Percentiles rank a stretch among this genome's conserved stretches.
phyloP scores from a whole-genome alignment of 176 grass and related monocot genomes.

The Pontederia paniculata region DNA sequence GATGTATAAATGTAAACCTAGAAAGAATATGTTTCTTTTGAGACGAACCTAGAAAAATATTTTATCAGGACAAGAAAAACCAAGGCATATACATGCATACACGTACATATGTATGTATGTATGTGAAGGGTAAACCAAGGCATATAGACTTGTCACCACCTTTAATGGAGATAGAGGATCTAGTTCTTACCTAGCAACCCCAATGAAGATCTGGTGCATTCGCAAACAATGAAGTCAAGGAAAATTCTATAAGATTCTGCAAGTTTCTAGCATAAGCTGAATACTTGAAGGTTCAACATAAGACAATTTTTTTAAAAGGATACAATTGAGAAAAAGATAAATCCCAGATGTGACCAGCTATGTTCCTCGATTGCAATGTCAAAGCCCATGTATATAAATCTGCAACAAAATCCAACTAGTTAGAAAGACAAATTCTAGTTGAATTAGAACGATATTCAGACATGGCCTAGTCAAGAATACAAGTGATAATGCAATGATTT shows the following conservation, averaged over 20 bases:
- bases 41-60: too few species aligned
- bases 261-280: background rate
- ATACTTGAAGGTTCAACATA: conserved; percentile 2
- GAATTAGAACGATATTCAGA: conserved; percentile 1
- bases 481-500: background rate
- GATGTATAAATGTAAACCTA: too few species aligned
- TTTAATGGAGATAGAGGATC: background rate
- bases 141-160: conserved; percentile 3
- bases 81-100: too few species aligned
- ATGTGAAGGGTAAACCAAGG: too few species aligned
- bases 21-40: too few species aligned
- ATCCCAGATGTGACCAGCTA: conserved; percentile 96
- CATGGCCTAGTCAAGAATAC: background rate
- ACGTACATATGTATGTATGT: too few species aligned
- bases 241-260: conserved; percentile 25
- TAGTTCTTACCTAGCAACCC: conserved; percentile 72
- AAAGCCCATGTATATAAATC: conserved; percentile 99
- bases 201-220: conserved; percentile 76
- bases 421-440: background rate
- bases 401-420: conserved; percentile 30
- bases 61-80: too few species aligned
- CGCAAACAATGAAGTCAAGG: conserved; percentile 45
- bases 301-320: conserved; percentile 35
- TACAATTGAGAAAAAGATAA: conserved; percentile 99
- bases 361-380: conserved; percentile 99